Base-by-base conservation (phyloP, 2,329 filamentous ascomycete species). In the Achaetomium macrosporum region DNA sequence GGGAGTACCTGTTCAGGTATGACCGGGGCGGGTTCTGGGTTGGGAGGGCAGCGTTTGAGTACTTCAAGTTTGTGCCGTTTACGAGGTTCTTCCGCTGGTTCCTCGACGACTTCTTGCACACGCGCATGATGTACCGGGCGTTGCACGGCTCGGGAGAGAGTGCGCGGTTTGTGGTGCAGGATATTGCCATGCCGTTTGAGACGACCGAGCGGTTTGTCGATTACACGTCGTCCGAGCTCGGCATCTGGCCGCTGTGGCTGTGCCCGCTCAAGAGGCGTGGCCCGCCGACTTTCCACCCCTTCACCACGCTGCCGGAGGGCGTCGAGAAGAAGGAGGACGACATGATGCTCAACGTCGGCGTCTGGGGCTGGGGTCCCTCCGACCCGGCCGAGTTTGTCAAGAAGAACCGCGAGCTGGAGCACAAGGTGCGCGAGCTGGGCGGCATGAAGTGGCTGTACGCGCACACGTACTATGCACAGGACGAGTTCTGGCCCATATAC, bases 371-470 rank as follows among this genome's bases (percentile, higher is more conserved):
- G 67, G 88, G 86, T 8, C 82, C 85, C 2, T 66, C 73, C 2
- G 66, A 78, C 45, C 70, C 71, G 35, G 67, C 69, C 1, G 74
- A 76, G n/a, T 91, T 91, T 63, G 74, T 91, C 2, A 66, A 69
- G 37, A 80, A 81, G 60, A 95, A 95, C 69, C 79, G 85, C 31
- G 76, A 76, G 41, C 75, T 95, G 17, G 90, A 95, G 71, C 70
- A 73, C 17, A 85, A 86, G 64, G 78, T 91, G 4, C 73, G 74
- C 44, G 76, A 82, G 58, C 77, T 93, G 1, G 83, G 84, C 43
- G 90, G 89, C 2, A 81, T 87, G 73, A 95, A 95, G 72, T 93
- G 88, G 86, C 73, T 95, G 12, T 95, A 95, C 68, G 88, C 89
- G 2, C 87, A 92, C 63, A 86, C 88, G 0, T 95, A 90, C 71